Conservation (phyloP, 2,329 filamentous ascomycete species). For the Claviceps monticola region DNA sequence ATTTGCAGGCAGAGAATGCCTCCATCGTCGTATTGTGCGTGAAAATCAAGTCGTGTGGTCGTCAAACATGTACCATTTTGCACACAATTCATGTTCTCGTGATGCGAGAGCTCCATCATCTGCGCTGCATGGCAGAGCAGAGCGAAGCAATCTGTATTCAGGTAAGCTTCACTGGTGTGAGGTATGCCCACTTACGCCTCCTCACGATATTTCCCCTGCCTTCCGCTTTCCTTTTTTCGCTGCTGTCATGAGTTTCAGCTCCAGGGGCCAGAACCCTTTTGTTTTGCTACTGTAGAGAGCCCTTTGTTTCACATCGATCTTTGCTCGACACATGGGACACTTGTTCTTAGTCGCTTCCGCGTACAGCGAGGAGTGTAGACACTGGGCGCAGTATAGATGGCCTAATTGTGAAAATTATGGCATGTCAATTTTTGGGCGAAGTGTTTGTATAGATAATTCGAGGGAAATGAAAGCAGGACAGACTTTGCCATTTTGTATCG, state of each 20-base stretch:
- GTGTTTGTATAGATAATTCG: no score
- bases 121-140: background rate
- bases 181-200: background rate
- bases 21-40: no score
- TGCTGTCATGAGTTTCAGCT: constrained; percentile 48
- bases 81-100: no score
- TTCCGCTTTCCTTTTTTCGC: constrained; percentile 36
- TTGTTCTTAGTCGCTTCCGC: constrained; percentile 41
- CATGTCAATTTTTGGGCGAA: background rate
- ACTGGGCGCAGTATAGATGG: constrained; percentile 50
- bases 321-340: constrained; percentile 51
- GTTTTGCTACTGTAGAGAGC: constrained; percentile 28
- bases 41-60: no score
- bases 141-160: no score
- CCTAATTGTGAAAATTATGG: constrained; percentile 19
- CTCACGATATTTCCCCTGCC: constrained; percentile 16
- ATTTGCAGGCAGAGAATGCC: no score
- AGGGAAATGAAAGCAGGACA: background rate
- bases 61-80: no score
- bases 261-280: constrained; percentile 43
- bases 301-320: constrained; percentile 35
- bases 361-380: constrained; percentile 45
- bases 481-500: no score
- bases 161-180: no score
- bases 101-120: background rate